Evolutionary conservation across 2,329 filamentous ascomycete species (phyloP).

Genomic region (Epichloe glyceriae): DNA sequence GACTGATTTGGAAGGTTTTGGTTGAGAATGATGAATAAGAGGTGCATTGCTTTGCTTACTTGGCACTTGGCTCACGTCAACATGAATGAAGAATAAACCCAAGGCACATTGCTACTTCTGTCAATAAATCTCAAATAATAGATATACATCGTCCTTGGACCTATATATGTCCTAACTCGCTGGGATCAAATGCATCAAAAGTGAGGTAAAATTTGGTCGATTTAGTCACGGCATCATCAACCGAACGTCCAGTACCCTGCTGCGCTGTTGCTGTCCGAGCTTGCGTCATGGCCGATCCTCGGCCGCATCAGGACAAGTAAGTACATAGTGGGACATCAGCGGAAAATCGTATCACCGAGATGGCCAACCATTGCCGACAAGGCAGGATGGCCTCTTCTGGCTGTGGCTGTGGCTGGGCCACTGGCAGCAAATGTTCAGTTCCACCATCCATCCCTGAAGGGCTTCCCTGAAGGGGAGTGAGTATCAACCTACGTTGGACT

Average conservation of each 20-base stretch:
- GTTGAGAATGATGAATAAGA: background rate
- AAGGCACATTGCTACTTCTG: too few relatives aligned
- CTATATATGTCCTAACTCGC: too few relatives aligned
- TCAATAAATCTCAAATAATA: too few relatives aligned
- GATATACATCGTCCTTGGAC: too few relatives aligned
- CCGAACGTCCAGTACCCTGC: too few relatives aligned
- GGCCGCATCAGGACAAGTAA: background rate
- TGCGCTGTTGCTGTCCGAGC: too few relatives aligned
- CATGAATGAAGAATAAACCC: background rate
- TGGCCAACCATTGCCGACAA: background rate
- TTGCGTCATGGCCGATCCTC: too few relatives aligned
- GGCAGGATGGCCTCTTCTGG: background rate
- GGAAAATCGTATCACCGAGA: slow-evolving; percentile 1
- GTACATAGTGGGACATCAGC: background rate
- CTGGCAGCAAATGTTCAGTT: slow-evolving; percentile 3
- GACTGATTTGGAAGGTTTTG: background rate
- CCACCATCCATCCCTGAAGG: slow-evolving; percentile 7
- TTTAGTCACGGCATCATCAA: background rate
- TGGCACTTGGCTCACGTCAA: background rate
- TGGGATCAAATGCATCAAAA: too few relatives aligned
- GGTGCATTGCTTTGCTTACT: background rate
- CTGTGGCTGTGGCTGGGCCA: slow-evolving; percentile 1
- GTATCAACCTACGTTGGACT: slow-evolving; percentile 3
- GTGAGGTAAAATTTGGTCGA: too few relatives aligned
- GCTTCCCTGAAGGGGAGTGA: slow-evolving; percentile 5